Percentiles rank a stretch among this genome's conserved stretches.
These are phyloP conservation scores for Tetrahymena thermophila DNA, from an alignment of 73 alveolate species.

Conservation along the genomic window DNA sequence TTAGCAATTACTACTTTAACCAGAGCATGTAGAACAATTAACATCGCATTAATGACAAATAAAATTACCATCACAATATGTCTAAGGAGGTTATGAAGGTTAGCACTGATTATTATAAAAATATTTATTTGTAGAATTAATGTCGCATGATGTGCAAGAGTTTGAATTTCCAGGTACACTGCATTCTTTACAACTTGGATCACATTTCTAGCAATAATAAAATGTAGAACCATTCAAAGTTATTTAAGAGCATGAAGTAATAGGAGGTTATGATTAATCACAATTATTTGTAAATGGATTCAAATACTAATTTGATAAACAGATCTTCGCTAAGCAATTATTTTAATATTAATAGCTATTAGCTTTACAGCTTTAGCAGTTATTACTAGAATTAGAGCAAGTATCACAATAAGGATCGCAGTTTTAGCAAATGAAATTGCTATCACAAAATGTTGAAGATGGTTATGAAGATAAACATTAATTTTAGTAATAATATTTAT, in stretches of 20 bases:
- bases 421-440: neutral
- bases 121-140: neutral
- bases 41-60: too few relatives aligned
- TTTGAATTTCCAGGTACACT: neutral
- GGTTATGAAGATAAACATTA: neutral
- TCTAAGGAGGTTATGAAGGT: neutral
- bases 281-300: neutral
- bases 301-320: neutral
- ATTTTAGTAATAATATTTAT: too few relatives aligned
- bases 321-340: neutral
- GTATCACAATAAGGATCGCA: neutral
- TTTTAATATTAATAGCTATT: neutral
- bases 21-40: too few relatives aligned
- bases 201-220: neutral
- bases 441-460: neutral
- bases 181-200: neutral
- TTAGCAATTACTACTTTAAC: too few relatives aligned
- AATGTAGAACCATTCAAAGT: neutral
- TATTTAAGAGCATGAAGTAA: neutral
- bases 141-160: neutral
- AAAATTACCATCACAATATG: too few relatives aligned
- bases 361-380: neutral
- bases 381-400: neutral
- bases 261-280: neutral
- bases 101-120: neutral